Evolutionary conservation across 345 rosid genomes (phyloP).

Genomic region (Hevea brasiliensis): DNA sequence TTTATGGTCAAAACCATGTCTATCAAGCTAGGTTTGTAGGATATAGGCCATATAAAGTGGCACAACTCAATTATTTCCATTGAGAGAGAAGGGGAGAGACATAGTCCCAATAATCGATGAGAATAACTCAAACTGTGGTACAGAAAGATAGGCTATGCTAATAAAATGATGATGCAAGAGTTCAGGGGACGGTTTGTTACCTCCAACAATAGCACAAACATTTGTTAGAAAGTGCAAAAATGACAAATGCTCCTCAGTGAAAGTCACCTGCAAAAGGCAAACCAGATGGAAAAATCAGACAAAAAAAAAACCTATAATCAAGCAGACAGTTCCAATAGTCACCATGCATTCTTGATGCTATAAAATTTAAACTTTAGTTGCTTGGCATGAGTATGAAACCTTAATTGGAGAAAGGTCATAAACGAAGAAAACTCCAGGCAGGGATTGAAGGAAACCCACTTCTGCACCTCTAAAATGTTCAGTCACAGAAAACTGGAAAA

Average conservation of each 20-base stretch:
- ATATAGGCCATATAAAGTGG: neutral
- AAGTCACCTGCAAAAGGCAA: constrained; percentile 67
- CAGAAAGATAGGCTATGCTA: neutral
- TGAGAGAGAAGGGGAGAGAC: neutral
- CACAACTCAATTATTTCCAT: no score
- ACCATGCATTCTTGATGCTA: neutral
- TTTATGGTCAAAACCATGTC: neutral
- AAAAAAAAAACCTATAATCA: neutral
- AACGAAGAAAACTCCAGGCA: constrained; percentile 92
- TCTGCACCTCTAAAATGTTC: constrained; percentile 78
- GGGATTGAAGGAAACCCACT: constrained; percentile 61
- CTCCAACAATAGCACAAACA: constrained; percentile 96
- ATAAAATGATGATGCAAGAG: neutral
- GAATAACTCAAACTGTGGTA: neutral
- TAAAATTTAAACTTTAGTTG: constrained; percentile 2
- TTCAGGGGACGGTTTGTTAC: constrained; percentile 30
- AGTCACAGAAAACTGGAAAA: constrained; percentile 81
- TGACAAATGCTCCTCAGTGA: constrained; percentile 71
- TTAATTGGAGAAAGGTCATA: constrained; percentile 98
- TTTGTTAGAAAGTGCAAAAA: constrained; percentile 92
- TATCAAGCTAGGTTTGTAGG: neutral
- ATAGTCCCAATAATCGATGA: neutral
- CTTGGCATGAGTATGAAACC: constrained; percentile 37
- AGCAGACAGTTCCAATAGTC: neutral
- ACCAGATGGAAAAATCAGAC: neutral